Base-by-base conservation (phyloP, 2,329 filamentous ascomycete genomes). In the Fusarium xyrophilum region DNA sequence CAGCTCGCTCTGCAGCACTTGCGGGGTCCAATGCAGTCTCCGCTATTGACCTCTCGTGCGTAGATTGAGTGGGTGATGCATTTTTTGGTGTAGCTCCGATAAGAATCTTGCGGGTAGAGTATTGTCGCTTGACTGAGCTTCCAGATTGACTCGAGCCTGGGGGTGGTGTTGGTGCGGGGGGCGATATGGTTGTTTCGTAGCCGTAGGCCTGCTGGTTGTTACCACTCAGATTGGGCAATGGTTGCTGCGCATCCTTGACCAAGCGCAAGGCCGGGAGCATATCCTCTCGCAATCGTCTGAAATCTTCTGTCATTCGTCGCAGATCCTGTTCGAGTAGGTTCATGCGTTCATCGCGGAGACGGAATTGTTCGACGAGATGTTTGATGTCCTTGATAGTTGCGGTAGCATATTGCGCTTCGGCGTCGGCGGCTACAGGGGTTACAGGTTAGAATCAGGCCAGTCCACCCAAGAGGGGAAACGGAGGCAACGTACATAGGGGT, bases 381-480 rank as follows among this genome's bases (percentile, higher is more conserved):
- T 93, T 91, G 74, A 99, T 93, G 76, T 99, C 96, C 75, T 97
- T 95, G 71, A 97, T 89, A 2, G 94, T 97, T 8, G 95, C 95
- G 40, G 89, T 91, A 59, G 92, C 89, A 76, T 97, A 93, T 78
- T 94, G 90, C 44, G 89, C 90, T 77, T 94, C 92, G 69, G 91
- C 91, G 76, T 97, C 96, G 76, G 93, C 95, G 69, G 96, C 95
- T 97, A 75, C 53, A 67, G 55, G 51, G 53, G 56, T 67, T 51
- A 51, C 27, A 12, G 23, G 35, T 68, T 48, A 72, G 57, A 44
- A 65, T 60, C 59, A 58, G 51, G 68, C 72, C 68, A 76, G 70
- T 65, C 55, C 54, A 65, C 51, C 59, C 32, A 51, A 23, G 50
- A 65, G 59, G 62, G 63, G 53, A 54, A 65, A 39, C 43, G 40